Percentiles rank a stretch among this genome's conserved stretches.
These are phyloP conservation scores for Nectriaceae sp. DNA, from an alignment of 2,329 filamentous ascomycete species.

Conservation along the genomic window DNA sequence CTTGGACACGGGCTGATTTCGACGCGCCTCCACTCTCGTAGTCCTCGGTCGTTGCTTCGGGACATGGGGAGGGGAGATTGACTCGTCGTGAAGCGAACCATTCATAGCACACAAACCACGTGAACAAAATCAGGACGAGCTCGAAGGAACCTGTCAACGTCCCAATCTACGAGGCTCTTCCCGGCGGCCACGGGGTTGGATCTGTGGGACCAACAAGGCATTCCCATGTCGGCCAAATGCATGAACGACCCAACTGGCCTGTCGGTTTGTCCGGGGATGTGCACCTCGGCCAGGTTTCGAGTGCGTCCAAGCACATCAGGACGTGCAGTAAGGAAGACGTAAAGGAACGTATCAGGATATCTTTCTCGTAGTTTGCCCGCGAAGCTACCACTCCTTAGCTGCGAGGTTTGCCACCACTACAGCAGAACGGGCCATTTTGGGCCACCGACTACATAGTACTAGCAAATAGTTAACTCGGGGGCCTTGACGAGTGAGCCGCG, in stretches of 20 bases:
- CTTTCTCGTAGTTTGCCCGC: background rate
- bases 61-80: conserved; percentile 18
- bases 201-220: conserved; percentile 18
- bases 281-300: conserved; percentile 8
- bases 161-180: conserved; percentile 15
- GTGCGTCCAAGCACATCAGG: conserved; percentile 2
- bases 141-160: conserved; percentile 16
- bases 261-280: conserved; percentile 15
- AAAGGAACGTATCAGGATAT: background rate
- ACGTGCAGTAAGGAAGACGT: no score
- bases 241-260: conserved; percentile 23
- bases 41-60: conserved; percentile 19
- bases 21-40: conserved; percentile 8
- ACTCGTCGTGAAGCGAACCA: conserved; percentile 26
- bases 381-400: no score
- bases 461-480: background rate
- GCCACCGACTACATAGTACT: background rate
- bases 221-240: conserved; percentile 15
- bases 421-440: background rate
- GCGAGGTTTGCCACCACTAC: background rate
- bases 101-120: conserved; percentile 16
- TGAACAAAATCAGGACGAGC: conserved; percentile 6
- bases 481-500: conserved; percentile 13
- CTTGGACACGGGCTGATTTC: conserved; percentile 27
- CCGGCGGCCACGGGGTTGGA: conserved; percentile 15